phyloP scores from a whole-genome alignment of 2,329 filamentous ascomycete species.

The Pseudogymnoascus sp. region DNA sequence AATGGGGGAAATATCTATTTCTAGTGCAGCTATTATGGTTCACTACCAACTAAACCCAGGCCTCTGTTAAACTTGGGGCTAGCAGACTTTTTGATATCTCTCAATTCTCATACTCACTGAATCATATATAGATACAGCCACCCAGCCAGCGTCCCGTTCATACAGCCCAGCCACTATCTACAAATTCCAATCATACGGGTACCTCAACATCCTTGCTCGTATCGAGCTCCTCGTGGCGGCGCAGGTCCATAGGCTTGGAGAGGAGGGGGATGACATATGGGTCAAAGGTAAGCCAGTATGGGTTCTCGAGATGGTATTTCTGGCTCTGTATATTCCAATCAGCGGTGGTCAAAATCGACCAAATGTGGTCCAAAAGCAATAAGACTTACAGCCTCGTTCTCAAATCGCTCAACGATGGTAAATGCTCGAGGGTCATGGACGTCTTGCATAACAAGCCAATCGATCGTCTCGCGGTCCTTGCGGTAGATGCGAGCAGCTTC shows the following conservation, averaged over 20 bases:
- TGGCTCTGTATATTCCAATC: slow-evolving; percentile 35
- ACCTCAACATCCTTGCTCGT: slow-evolving; percentile 42
- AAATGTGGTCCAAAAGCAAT: not conserved
- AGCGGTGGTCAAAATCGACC: not conserved
- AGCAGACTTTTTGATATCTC: not conserved
- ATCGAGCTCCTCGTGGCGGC: slow-evolving; percentile 59
- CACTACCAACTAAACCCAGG: not conserved
- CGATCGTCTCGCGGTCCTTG: slow-evolving; percentile 61
- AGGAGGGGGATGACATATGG: slow-evolving; percentile 63
- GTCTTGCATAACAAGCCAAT: slow-evolving; percentile 73
- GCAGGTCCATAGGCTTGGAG: slow-evolving; percentile 60
- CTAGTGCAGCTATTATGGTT: not conserved
- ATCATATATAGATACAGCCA: not conserved
- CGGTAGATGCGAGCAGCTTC: slow-evolving; percentile 67
- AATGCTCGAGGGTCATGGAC: slow-evolving; percentile 60
- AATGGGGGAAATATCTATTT: not conserved
- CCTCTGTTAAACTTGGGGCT: not conserved
- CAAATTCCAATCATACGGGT: slow-evolving; percentile 21
- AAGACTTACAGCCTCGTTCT: slow-evolving; percentile 50
- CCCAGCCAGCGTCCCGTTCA: too few relatives aligned
- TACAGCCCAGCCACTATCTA: not conserved
- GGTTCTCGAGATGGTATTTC: slow-evolving; percentile 55
- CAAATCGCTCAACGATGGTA: slow-evolving; percentile 68
- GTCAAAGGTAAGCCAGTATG: slow-evolving; percentile 70
- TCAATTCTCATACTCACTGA: not conserved